phyloP scores from a whole-genome alignment of 2,329 filamentous ascomycete species.

The Helotiales sp. region DNA sequence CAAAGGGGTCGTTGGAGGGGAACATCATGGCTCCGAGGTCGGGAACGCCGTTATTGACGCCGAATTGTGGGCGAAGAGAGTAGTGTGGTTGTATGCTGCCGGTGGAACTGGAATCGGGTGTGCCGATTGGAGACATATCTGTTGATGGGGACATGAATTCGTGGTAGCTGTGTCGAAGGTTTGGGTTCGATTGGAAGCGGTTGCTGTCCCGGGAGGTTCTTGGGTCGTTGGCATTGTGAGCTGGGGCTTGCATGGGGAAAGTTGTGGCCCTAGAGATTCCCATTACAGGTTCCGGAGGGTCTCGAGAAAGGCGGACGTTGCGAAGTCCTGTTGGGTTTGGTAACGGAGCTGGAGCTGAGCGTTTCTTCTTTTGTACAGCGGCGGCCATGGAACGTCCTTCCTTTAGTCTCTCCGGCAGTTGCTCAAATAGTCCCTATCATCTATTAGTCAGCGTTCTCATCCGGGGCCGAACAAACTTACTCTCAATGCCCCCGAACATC shows the following conservation, averaged over 20 bases:
- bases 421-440: constrained; percentile 76
- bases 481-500: constrained; percentile 77
- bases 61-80: constrained; percentile 44
- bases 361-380: constrained; percentile 56
- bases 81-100: constrained; percentile 32
- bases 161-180: constrained; percentile 38
- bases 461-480: constrained; percentile 53
- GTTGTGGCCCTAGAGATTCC: constrained; percentile 33
- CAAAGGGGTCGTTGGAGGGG: constrained; percentile 76
- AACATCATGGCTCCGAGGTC: constrained; percentile 83
- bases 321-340: constrained; percentile 44
- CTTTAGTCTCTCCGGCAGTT: constrained; percentile 75
- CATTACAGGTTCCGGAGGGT: constrained; percentile 7
- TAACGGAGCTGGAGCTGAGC: constrained; percentile 59
- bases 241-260: constrained; percentile 40
- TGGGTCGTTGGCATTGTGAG: constrained; percentile 31
- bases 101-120: constrained; percentile 35
- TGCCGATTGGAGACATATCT: constrained; percentile 37
- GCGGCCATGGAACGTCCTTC: constrained; percentile 50
- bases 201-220: constrained; percentile 40
- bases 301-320: background rate
- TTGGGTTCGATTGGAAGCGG: constrained; percentile 38
- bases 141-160: constrained; percentile 35
- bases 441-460: constrained; percentile 32
- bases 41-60: constrained; percentile 51